phyloP scores from a whole-genome alignment of 768 basidiomycete species.

The Mycena rosella region DNA sequence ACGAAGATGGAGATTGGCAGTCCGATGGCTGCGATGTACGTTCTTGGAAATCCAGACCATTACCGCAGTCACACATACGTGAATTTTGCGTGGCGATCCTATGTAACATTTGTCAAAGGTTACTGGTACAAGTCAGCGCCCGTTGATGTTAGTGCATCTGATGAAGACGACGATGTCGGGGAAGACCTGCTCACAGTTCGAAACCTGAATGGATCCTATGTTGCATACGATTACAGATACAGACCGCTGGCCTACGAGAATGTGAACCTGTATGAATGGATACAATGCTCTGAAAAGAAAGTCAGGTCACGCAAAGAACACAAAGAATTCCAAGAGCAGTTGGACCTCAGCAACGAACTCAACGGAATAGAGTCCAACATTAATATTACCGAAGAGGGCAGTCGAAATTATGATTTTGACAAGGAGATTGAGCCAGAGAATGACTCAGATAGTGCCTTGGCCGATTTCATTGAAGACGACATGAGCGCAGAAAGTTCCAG shows the following conservation, averaged over 20 bases:
- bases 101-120: constrained; percentile 32
- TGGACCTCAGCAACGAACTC: too few relatives aligned
- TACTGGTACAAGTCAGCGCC: neutral
- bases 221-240: neutral
- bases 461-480: too few relatives aligned
- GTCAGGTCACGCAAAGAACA: neutral
- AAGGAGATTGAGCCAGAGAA: too few relatives aligned
- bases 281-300: neutral
- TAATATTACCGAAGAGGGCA: too few relatives aligned
- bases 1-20: constrained; percentile 9
- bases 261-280: neutral
- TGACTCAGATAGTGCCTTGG: too few relatives aligned
- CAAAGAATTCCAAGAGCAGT: too few relatives aligned
- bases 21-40: constrained; percentile 49
- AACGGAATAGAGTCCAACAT: too few relatives aligned
- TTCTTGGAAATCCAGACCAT: constrained; percentile 53
- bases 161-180: neutral
- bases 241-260: neutral
- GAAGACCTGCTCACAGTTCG: neutral
- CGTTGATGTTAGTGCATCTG: too few relatives aligned
- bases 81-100: constrained; percentile 49
- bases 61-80: constrained; percentile 53
- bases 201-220: neutral
- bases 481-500: too few relatives aligned
- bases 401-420: too few relatives aligned